These are phyloP conservation scores for Osmanthus fragrans DNA, from an alignment of 257 asterid genomes.

Conservation along the genomic window DNA sequence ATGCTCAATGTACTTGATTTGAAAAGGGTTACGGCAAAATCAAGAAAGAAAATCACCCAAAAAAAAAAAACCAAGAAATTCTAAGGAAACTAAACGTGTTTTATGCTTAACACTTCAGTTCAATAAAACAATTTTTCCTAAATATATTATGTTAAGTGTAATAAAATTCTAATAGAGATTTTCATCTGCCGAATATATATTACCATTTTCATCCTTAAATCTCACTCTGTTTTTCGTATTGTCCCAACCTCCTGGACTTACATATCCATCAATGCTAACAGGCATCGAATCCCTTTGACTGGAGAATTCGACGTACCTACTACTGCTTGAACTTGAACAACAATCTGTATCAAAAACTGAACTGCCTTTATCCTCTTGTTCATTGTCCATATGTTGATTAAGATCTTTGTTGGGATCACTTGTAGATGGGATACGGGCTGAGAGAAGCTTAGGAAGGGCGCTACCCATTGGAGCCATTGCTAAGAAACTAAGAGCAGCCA, in stretches of 20 bases:
- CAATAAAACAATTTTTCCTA: constrained; percentile 22
- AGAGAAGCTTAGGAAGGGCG: constrained; percentile 45
- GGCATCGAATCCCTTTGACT: constrained; percentile 13
- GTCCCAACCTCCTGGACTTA: constrained; percentile 31
- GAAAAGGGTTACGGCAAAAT: neutral
- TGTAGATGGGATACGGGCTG: constrained; percentile 28
- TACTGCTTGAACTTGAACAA: constrained; percentile 21
- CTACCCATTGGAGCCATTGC: constrained; percentile 56
- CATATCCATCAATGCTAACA: neutral
- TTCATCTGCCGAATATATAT: constrained; percentile 17
- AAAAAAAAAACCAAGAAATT: neutral
- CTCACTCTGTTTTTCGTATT: constrained; percentile 12
- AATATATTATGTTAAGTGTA: constrained; percentile 18
- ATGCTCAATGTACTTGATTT: neutral
- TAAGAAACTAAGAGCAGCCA: constrained; percentile 67
- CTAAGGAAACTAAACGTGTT: constrained; percentile 1
- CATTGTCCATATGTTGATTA: neutral
- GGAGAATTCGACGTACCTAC: constrained; percentile 14
- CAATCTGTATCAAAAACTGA: constrained; percentile 24
- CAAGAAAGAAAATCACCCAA: neutral
- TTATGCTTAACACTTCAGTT: constrained; percentile 20
- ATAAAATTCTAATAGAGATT: constrained; percentile 15
- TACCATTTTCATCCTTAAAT: constrained; percentile 8
- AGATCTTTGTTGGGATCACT: constrained; percentile 15
- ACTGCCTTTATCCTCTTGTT: constrained; percentile 23